Percentiles rank a stretch among this genome's conserved stretches.
These are phyloP conservation scores for Miamiensis avidus DNA, from an alignment of 169 alveolate species.

Conservation along the genomic window DNA sequence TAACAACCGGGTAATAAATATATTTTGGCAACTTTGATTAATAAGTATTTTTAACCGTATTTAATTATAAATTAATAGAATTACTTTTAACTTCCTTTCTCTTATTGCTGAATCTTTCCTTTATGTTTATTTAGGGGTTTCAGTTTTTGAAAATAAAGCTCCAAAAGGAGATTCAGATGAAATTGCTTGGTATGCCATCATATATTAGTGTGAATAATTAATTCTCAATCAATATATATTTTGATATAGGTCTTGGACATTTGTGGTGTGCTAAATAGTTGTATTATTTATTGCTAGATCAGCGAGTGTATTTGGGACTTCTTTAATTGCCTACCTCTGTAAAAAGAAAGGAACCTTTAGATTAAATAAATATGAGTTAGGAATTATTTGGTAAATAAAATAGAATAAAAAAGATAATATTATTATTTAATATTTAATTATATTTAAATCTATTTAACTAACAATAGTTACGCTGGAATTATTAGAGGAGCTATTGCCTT, in stretches of 20 bases:
- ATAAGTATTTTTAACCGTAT: no score
- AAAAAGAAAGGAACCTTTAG: conserved; percentile 50
- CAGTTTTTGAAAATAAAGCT: conserved; percentile 23
- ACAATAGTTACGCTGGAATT: conserved; percentile 63
- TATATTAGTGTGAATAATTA: not conserved
- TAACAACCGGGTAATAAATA: conserved; percentile 29
- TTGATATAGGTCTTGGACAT: not conserved
- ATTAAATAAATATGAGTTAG: conserved; percentile 50
- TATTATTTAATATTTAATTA: no score
- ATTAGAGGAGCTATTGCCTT: conserved; percentile 88
- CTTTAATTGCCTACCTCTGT: conserved; percentile 11
- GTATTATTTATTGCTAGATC: not conserved
- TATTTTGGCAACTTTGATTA: not conserved
- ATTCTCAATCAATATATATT: no score
- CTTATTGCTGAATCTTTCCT: conserved; percentile 58
- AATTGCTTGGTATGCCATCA: conserved; percentile 24
- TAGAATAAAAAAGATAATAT: no score
- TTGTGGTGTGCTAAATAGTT: not conserved
- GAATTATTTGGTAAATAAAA: conserved; percentile 58
- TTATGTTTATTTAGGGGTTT: conserved; percentile 56
- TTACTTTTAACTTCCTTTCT: conserved; percentile 44
- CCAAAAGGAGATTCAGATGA: conserved; percentile 7
- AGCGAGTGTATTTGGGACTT: not conserved
- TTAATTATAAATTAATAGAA: conserved; percentile 38
- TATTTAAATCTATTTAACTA: no score